These are phyloP conservation scores for Corchorus capsularis DNA, from an alignment of 345 rosid genomes.

Conservation along the genomic window DNA sequence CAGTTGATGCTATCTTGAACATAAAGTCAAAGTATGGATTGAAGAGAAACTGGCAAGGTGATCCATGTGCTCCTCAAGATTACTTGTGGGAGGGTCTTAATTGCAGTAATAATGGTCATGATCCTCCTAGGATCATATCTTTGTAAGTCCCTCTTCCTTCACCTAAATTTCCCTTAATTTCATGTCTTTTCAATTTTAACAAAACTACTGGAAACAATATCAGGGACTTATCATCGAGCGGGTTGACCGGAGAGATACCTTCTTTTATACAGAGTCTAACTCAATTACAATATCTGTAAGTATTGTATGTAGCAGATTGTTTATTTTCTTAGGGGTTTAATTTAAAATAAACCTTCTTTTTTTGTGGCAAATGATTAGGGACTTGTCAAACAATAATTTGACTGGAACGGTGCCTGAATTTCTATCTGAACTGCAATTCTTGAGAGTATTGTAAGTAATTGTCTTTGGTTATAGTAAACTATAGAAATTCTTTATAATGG, in stretches of 20 bases:
- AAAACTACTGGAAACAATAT: background rate
- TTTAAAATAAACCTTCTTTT: background rate
- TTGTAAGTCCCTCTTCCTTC: constrained; percentile 25
- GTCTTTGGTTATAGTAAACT: background rate
- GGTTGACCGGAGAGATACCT: constrained; percentile 35
- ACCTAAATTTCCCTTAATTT: no score
- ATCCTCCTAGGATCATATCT: constrained; percentile 31
- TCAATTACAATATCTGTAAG: constrained; percentile 31
- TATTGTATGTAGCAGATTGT: background rate
- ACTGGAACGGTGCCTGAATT: constrained; percentile 48
- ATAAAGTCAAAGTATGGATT: constrained; percentile 30
- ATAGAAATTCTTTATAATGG: background rate
- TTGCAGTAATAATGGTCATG: constrained; percentile 25
- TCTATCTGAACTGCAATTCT: constrained; percentile 32
- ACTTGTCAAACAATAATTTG: constrained; percentile 48
- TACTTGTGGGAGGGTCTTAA: constrained; percentile 36
- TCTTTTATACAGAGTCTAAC: constrained; percentile 27
- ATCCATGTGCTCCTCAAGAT: constrained; percentile 40
- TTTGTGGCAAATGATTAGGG: constrained; percentile 24
- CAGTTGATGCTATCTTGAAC: constrained; percentile 38
- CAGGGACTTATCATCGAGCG: constrained; percentile 37
- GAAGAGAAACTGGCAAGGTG: constrained; percentile 45
- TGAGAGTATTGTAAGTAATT: constrained; percentile 48
- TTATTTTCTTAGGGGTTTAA: constrained; percentile 5
- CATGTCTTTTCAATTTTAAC: no score